Conservation (phyloP, 805 yeast genomes). For the Wickerhamomyces strasburgensis region DNA sequence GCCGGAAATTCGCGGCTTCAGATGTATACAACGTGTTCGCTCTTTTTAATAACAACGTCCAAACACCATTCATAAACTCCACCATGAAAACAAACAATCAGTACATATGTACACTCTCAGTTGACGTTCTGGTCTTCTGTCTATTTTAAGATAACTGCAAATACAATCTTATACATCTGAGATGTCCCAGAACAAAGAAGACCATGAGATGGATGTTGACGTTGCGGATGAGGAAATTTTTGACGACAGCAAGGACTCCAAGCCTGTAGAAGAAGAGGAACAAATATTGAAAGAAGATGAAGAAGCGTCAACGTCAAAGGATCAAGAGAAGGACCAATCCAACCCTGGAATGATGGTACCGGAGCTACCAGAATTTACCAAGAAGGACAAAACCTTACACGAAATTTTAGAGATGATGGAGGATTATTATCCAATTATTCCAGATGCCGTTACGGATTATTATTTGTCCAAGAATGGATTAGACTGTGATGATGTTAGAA, state of each 20-base stretch:
- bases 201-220: constrained; percentile 20
- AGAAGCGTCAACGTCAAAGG: constrained; percentile 15
- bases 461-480: constrained; percentile 84
- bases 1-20: too few species aligned
- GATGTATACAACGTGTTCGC: too few species aligned
- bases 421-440: constrained; percentile 92
- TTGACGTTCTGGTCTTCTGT: too few species aligned
- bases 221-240: constrained; percentile 25
- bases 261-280: constrained; percentile 3
- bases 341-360: too few species aligned
- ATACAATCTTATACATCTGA: not conserved
- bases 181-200: constrained; percentile 9
- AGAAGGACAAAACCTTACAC: constrained; percentile 75
- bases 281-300: constrained; percentile 6
- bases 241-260: constrained; percentile 18
- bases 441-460: constrained; percentile 94
- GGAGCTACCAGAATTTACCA: constrained; percentile 61
- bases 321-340: too few species aligned
- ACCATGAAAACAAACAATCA: too few species aligned
- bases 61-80: too few species aligned
- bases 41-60: too few species aligned
- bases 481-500: constrained; percentile 68
- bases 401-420: constrained; percentile 88
- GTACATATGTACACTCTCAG: too few species aligned
- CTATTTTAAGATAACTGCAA: too few species aligned